Base-by-base conservation (phyloP, 2,329 filamentous ascomycete species). In the Allantophomopsis cytisporea region DNA sequence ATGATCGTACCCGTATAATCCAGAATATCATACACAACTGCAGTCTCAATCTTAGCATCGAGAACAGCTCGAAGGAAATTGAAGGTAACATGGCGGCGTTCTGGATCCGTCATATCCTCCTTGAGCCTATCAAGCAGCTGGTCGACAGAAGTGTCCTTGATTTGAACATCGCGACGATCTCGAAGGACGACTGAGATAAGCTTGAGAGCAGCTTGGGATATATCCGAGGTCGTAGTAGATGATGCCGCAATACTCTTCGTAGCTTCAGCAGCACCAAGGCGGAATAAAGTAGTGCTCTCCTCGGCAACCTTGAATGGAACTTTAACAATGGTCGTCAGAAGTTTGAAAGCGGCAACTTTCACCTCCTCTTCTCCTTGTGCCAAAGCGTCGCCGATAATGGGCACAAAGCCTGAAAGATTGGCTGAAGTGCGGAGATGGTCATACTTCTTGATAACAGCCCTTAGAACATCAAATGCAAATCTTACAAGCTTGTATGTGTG, bases 51-150 rank as follows among this genome's bases (percentile, higher is more conserved):
- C 55, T 83, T 89, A 14, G 88, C 76, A 39, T 84, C 81, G 54
- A 98, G 73, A 18, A 96, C 78, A 1, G 86, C 83, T 33, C 88
- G 81, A 42, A 98, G 63, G 60, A 98, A 96, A 53, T 85, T 94
- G 64, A 98, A 98, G 0, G 86, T 91, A 33, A 94, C 76, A 49
- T 94, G 88, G 46, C 94, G 85, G 44, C 88, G 80, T 47, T 94
- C 80, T 4, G 89, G 87, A 55, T 96, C 86, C 21, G 93, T 94
- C 36, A 98, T 71, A 53, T 96, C 89, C 20, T 87, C 79, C 50
- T 87, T 83, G 38, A 96, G 66, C 43, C 84, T 83, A 45, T 78
- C 76, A 4, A 96, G 73, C 2, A 98, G 64, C 57, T 86, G 80
- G 35, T 91, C 86, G 15, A 96, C 65, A 34, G 88, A 82, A 3